Percentiles rank a stretch among this genome's conserved stretches.
phyloP scores from a whole-genome alignment of 768 basidiomycete species.

The Termitomyces sp. region DNA sequence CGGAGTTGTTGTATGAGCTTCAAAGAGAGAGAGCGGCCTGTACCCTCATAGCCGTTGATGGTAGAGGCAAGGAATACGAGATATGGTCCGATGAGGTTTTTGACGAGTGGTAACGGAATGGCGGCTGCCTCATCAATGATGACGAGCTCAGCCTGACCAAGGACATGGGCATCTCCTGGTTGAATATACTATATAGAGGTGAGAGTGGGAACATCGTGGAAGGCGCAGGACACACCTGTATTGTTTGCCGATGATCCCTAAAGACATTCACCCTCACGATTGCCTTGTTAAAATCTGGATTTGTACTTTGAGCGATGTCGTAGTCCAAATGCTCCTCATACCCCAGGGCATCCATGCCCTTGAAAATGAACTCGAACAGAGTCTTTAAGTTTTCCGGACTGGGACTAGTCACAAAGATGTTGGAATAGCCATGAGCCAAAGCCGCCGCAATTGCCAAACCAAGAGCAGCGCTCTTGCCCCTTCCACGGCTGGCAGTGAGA shows the following conservation, averaged over 20 bases:
- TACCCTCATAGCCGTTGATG: constrained; percentile 99
- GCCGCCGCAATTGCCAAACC: constrained; percentile 93
- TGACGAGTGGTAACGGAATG: constrained; percentile 93
- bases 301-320: constrained; percentile 93
- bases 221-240: constrained; percentile 60
- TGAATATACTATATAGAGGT: constrained; percentile 75
- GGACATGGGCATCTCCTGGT: constrained; percentile 95
- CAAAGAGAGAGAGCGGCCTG: constrained; percentile 95
- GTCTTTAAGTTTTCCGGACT: constrained; percentile 98
- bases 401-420: constrained; percentile 97
- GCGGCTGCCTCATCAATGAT: constrained; percentile 99
- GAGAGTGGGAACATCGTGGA: neutral
- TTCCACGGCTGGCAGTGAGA: constrained; percentile 89
- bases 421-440: constrained; percentile 89
- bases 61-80: constrained; percentile 99
- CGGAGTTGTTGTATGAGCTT: constrained; percentile 97
- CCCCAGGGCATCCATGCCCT: constrained; percentile 89
- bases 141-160: constrained; percentile 95
- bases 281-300: constrained; percentile 90
- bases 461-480: constrained; percentile 96
- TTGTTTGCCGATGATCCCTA: constrained; percentile 90
- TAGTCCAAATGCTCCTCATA: constrained; percentile 99
- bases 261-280: constrained; percentile 96
- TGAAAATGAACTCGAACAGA: constrained; percentile 96
- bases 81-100: constrained; percentile 92